phyloP scores from a whole-genome alignment of 306 rosid genomes.

The Glycine soja region DNA sequence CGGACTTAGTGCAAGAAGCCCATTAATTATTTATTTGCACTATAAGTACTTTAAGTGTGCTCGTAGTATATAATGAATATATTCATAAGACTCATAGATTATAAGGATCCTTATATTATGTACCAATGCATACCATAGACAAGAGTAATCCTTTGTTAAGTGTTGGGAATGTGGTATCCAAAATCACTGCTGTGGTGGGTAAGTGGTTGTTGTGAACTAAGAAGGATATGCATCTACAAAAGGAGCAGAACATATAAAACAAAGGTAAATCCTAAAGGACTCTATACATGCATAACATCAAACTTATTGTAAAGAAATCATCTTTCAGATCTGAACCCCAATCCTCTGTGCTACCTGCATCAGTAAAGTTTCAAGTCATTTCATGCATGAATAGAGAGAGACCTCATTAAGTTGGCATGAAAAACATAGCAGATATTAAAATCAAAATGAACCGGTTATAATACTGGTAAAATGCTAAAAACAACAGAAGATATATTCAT shows the following conservation, averaged over 20 bases:
- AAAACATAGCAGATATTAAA: not conserved
- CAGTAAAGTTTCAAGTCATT: constrained; percentile 40
- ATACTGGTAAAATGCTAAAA: not conserved
- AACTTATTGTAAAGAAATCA: constrained; percentile 35
- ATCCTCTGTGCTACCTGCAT: constrained; percentile 83
- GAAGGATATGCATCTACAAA: too few species aligned
- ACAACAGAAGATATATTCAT: not conserved
- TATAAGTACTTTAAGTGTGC: too few species aligned
- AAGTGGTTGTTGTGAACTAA: too few species aligned
- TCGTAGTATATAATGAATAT: too few species aligned
- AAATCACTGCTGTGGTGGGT: too few species aligned
- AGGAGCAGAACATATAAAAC: constrained; percentile 23
- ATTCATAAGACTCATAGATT: too few species aligned
- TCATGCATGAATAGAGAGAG: not conserved
- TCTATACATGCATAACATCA: constrained; percentile 45
- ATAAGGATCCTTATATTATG: too few species aligned
- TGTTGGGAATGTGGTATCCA: too few species aligned
- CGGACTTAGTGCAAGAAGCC: too few species aligned
- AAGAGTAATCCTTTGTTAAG: too few species aligned
- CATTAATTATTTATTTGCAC: too few species aligned
- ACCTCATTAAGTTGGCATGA: not conserved
- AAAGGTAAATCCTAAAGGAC: constrained; percentile 39
- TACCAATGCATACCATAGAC: too few species aligned
- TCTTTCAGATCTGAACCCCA: constrained; percentile 62
- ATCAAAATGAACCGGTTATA: not conserved